Percentiles rank a stretch among this genome's conserved stretches.
phyloP scores from a whole-genome alignment of 352 stramenopile genomes.

The Phytophthora melonis region DNA sequence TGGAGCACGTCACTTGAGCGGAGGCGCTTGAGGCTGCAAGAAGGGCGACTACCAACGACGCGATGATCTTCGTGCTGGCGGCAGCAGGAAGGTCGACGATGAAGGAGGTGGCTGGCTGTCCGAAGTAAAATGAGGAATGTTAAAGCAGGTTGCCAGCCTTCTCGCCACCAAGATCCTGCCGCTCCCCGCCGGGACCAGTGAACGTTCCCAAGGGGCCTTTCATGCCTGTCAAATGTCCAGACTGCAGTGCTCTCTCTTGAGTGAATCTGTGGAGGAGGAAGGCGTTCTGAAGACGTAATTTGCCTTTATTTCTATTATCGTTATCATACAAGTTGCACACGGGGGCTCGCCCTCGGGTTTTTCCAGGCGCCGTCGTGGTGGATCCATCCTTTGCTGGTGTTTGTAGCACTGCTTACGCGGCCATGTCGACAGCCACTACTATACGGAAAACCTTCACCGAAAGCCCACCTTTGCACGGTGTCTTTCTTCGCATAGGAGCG shows the following conservation, averaged over 20 bases:
- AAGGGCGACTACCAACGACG: constrained; percentile 20
- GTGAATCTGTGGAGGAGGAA: constrained; percentile 15
- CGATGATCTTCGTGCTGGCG: constrained; percentile 23
- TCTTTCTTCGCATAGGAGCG: too few species aligned
- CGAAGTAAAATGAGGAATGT: constrained; percentile 32
- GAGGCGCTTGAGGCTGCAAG: constrained; percentile 13
- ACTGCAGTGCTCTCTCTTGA: constrained; percentile 13
- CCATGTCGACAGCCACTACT: constrained; percentile 6
- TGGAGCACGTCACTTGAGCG: constrained; percentile 24
- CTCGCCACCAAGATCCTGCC: background rate
- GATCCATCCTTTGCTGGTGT: constrained; percentile 7
- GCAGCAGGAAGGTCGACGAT: background rate
- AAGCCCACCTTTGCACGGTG: too few species aligned
- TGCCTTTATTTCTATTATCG: constrained; percentile 21
- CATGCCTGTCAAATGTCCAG: constrained; percentile 6
- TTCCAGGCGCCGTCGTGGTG: background rate
- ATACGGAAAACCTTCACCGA: constrained; percentile 12
- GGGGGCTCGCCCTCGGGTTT: background rate
- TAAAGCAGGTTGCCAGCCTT: background rate
- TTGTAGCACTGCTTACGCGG: background rate
- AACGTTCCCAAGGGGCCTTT: background rate
- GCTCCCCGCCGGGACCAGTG: background rate
- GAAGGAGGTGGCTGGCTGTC: background rate
- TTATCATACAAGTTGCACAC: constrained; percentile 12
- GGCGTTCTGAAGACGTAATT: constrained; percentile 8